Conservation (phyloP, 805 yeast genomes). For the Sugiyamaella valdiviana region DNA sequence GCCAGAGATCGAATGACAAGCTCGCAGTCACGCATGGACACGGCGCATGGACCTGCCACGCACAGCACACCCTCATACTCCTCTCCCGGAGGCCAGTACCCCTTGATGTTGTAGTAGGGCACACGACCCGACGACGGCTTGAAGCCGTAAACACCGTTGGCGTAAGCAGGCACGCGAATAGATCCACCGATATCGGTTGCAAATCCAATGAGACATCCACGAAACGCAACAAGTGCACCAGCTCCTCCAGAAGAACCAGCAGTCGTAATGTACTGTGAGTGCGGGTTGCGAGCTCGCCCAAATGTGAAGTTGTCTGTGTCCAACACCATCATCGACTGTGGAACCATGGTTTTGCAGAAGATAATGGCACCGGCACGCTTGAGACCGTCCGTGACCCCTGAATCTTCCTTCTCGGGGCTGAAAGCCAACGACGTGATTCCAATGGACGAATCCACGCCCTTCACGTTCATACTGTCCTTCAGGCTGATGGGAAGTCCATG, state of each 20-base stretch:
- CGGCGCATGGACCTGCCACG: slow-evolving; percentile 65
- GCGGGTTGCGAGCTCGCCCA: slow-evolving; percentile 45
- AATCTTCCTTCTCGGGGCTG: slow-evolving; percentile 28
- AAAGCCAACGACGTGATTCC: slow-evolving; percentile 37
- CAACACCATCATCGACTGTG: slow-evolving; percentile 46
- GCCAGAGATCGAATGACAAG: slow-evolving; percentile 47
- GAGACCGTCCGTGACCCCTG: slow-evolving; percentile 38
- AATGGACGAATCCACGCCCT: slow-evolving; percentile 44
- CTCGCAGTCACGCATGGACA: slow-evolving; percentile 59
- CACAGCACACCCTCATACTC: slow-evolving; percentile 31
- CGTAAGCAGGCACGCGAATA: slow-evolving; percentile 44
- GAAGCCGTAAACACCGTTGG: slow-evolving; percentile 44
- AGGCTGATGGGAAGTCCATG: slow-evolving; percentile 63
- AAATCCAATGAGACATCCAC: slow-evolving; percentile 45
- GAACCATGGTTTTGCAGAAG: slow-evolving; percentile 48
- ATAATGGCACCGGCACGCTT: slow-evolving; percentile 46
- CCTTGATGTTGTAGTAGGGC: slow-evolving; percentile 36
- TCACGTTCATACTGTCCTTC: slow-evolving; percentile 45
- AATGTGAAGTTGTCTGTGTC: slow-evolving; percentile 41
- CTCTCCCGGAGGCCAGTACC: slow-evolving; percentile 44
- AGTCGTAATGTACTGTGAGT: slow-evolving; percentile 29
- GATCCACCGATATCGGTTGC: slow-evolving; percentile 54
- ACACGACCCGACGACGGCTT: slow-evolving; percentile 40
- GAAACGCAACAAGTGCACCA: slow-evolving; percentile 40
- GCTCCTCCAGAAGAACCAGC: slow-evolving; percentile 43